Conservation (phyloP, 2,329 filamentous ascomycete genomes). For the Phyllosticta citribraziliensis region DNA sequence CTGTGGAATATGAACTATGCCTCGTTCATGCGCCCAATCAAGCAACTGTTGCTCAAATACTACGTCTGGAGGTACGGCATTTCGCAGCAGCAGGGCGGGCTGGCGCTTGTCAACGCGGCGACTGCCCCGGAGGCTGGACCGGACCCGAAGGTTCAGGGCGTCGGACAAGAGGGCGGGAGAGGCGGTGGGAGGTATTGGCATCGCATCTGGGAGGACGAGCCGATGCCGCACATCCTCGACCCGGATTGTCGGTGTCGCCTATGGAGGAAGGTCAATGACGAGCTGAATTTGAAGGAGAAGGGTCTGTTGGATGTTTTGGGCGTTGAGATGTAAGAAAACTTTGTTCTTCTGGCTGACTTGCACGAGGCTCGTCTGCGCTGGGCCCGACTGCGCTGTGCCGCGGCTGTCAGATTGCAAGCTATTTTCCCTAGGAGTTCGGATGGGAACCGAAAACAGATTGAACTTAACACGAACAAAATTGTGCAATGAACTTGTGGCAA, state of each 20-base stretch:
- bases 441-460: too few species aligned
- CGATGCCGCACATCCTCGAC: conserved; percentile 19
- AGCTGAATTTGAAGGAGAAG: conserved; percentile 16
- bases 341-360: too few species aligned
- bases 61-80: conserved; percentile 14
- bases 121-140: conserved; percentile 13
- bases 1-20: conserved; percentile 22
- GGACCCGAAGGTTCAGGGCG: conserved; percentile 12
- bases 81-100: conserved; percentile 17
- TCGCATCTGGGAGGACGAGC: conserved; percentile 16
- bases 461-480: too few species aligned
- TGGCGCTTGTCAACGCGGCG: conserved; percentile 17
- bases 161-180: conserved; percentile 10
- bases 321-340: neutral
- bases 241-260: conserved; percentile 15
- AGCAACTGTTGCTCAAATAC: conserved; percentile 1
- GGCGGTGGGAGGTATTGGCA: conserved; percentile 19
- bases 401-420: neutral
- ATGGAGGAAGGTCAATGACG: conserved; percentile 18
- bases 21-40: conserved; percentile 5
- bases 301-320: conserved; percentile 13
- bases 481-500: too few species aligned
- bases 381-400: neutral
- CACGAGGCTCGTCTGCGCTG: too few species aligned
- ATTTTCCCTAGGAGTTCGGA: too few species aligned